Conservation (phyloP, 345 rosid genomes). For the Eutrema heterophyllum region DNA sequence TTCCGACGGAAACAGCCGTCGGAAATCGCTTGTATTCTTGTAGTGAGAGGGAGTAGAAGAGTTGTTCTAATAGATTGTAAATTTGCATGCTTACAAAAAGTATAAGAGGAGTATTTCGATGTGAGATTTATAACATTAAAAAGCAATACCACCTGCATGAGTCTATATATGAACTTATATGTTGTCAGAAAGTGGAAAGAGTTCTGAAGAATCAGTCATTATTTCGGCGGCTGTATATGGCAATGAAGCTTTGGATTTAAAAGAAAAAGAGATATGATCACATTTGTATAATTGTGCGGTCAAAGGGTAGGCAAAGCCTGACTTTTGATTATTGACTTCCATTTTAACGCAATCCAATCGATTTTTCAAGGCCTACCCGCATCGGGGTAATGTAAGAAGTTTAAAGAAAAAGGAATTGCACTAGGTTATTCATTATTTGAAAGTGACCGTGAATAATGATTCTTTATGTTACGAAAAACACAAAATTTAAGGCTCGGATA, state of each 20-base stretch:
- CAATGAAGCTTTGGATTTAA: background rate
- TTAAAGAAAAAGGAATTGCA: slow-evolving; percentile 16
- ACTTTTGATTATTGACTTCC: slow-evolving; percentile 27
- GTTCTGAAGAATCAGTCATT: slow-evolving; percentile 4
- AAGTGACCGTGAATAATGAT: slow-evolving; percentile 22
- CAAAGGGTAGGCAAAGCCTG: slow-evolving; percentile 34
- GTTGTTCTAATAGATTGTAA: background rate
- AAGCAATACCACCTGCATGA: background rate
- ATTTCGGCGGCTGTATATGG: slow-evolving; percentile 26
- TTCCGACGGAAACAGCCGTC: too few species aligned
- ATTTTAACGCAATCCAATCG: slow-evolving; percentile 21
- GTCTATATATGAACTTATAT: background rate
- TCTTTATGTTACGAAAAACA: background rate
- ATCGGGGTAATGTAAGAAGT: slow-evolving; percentile 15
- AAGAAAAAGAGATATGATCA: slow-evolving; percentile 24
- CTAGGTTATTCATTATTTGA: slow-evolving; percentile 16
- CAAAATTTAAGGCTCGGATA: slow-evolving; percentile 1
- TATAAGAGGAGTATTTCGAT: background rate
- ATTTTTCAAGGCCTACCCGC: slow-evolving; percentile 20
- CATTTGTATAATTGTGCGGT: slow-evolving; percentile 19
- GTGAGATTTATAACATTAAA: background rate
- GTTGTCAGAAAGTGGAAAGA: slow-evolving; percentile 8
- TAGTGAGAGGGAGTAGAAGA: too few species aligned
- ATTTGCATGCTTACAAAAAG: background rate
- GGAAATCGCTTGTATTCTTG: too few species aligned